phyloP scores from a whole-genome alignment of 163 green algal species.

The Chlorella variabilis region DNA sequence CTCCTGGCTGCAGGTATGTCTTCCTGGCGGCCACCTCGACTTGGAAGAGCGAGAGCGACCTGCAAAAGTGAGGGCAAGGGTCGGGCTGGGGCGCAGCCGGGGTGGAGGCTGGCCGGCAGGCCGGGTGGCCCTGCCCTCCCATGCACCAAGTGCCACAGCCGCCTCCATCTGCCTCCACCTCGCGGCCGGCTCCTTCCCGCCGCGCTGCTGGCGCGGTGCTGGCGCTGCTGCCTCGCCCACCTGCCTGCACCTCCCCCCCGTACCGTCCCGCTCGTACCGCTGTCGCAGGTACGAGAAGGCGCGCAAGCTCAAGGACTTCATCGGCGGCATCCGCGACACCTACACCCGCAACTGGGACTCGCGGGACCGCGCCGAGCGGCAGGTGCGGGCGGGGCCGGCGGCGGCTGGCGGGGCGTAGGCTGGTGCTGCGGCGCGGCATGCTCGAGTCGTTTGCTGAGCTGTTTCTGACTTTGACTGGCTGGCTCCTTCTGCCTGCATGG shows the following conservation, averaged over 20 bases:
- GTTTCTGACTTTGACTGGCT: no score
- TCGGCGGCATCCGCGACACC: slow-evolving; percentile 78
- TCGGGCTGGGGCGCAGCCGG: not conserved
- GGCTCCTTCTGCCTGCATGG: no score
- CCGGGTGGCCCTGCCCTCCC: no score
- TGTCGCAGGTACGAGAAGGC: slow-evolving; percentile 92
- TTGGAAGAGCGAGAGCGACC: slow-evolving; percentile 94
- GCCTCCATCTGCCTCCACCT: no score
- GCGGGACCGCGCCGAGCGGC: slow-evolving; percentile 63
- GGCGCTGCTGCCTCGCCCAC: no score
- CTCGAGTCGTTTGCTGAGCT: no score
- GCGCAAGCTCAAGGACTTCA: slow-evolving; percentile 83
- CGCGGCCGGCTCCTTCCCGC: no score
- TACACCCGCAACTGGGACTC: slow-evolving; percentile 75
- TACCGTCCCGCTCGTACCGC: not conserved
- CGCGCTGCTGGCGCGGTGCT: no score
- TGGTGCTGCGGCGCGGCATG: not conserved
- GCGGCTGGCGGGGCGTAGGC: not conserved
- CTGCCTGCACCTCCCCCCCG: not conserved
- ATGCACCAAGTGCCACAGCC: no score
- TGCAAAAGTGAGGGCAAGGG: slow-evolving; percentile 73
- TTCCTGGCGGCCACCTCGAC: slow-evolving; percentile 91
- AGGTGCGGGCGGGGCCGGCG: slow-evolving; percentile 16
- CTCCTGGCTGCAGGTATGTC: no score
- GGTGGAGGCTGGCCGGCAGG: no score